Base-by-base conservation (phyloP, 768 basidiomycete species). In the Suillus sp. region DNA sequence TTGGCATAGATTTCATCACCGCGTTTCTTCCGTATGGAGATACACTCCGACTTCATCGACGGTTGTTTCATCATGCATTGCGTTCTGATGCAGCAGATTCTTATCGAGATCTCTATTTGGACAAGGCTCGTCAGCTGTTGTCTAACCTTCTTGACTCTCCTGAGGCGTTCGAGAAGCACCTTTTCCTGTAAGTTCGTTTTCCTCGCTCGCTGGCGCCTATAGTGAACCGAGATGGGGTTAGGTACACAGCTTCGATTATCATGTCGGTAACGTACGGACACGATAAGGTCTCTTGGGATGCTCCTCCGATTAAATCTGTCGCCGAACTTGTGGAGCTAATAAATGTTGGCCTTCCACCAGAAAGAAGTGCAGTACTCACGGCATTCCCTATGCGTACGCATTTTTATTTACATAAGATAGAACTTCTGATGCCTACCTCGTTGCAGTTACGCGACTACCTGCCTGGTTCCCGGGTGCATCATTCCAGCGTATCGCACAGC, bases 241-340 rank as follows among this genome's bases (percentile, higher is more conserved):
- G 74, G 38, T 74, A 75, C 22, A 70, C 75, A 42, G 60, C 72
- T 40, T 75, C 74, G 25, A 71, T 75, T 40, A 75, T 73, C 1
- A 75, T 74, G 74, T 62, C 64, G 4, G 64, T 68, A 51, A 75
- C 74, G 2, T 75, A 74, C 51, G 72, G 72, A 40, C 74, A 74
- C 13, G 67, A 75, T 56, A 65, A 45, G 18, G 55, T 67, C 48
- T 73, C 72, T 4, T 54, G 74, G 64, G 65, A 76, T 10, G 69
- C 65, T 8, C 73, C 71, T 2, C 62, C 74, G 18, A 71, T 73
- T 48, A 70, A 66, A 47, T 66, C 74, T 5, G 62, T 74, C 11
- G 61, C 50, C 8, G 16, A 51, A 30, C 50, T 51, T 30, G 16
- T 65, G 2, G 72, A 75, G n/a, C 32, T 74, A 37, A 35, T 74